These are phyloP conservation scores for Ilex aquifolium DNA, from an alignment of 257 asterid genomes.

Conservation along the genomic window DNA sequence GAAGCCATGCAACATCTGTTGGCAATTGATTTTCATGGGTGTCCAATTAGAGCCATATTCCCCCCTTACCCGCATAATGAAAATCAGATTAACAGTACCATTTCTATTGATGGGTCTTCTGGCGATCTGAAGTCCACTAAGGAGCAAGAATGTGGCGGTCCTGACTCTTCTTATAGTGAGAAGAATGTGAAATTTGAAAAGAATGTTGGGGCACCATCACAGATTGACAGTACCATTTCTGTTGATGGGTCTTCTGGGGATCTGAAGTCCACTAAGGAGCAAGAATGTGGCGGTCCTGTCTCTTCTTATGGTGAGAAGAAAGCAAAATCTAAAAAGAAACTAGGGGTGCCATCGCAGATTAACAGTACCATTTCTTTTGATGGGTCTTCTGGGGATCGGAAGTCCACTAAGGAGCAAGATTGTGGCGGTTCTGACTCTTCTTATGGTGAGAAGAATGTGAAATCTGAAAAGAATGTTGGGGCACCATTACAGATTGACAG, in stretches of 20 bases:
- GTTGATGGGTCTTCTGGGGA: neutral
- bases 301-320: neutral
- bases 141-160: neutral
- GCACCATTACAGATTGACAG: neutral
- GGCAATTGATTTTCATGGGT: slow-evolving; percentile 85
- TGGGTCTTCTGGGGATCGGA: neutral
- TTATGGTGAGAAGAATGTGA: neutral
- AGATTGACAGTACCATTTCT: neutral
- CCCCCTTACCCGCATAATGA: neutral
- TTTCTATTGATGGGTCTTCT: neutral
- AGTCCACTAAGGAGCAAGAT: neutral
- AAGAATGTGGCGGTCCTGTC: neutral
- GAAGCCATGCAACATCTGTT: slow-evolving; percentile 97
- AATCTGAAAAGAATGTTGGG: neutral
- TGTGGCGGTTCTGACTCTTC: neutral
- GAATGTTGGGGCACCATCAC: neutral
- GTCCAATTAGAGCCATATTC: slow-evolving; percentile 6
- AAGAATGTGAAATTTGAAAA: neutral
- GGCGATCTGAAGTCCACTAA: neutral
- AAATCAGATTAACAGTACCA: neutral
- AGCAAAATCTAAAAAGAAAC: neutral
- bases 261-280: neutral
- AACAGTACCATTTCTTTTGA: neutral
- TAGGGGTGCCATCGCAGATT: neutral
- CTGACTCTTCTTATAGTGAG: neutral